Base-by-base conservation (phyloP, 2,329 filamentous ascomycete species). In the Talaromyces sp. region DNA sequence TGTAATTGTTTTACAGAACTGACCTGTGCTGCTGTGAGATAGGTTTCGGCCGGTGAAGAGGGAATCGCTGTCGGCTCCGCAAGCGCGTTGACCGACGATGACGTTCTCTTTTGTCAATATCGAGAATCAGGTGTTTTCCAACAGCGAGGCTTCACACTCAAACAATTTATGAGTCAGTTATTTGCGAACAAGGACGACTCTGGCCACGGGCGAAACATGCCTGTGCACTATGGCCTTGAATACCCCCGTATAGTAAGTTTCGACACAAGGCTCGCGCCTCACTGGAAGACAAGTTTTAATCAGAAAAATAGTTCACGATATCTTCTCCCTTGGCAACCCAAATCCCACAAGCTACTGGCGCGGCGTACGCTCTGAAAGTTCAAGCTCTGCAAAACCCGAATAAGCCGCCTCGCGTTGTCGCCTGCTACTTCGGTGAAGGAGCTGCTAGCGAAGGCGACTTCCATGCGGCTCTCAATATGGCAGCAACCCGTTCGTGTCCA, bases 21-120 rank as follows among this genome's bases (percentile, higher is more conserved):
- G 22, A 39, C 30, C 15, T 9, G 28, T 28, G 9, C n/a, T 15
- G 4, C 8, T n/a, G 30, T 17, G 39, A 22, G 13, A 47, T 57
- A 84, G 82, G 82, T 88, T 44, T 93, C 90, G 42, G 91, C 92
- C 0, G 93, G 93, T 62, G 93, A 97, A 79, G 95, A 99, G 81
- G 95, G 93, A 36, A 92, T 96, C 58, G 91, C 91, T 51, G 88
- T 99, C 2, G 95, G 92, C 1, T 93, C 90, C 1, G 91, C 93
- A 0, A 92, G 91, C 27, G 92, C 91, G 13, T 77, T 99, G 63
- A 82, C 86, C n/a, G 85, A 84, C n/a, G 84, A 89, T 57, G 95
- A 99, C 74, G 91, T 96, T 5, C 85, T 97, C 53, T 98, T 96
- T 73, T 91, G 90, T 63, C 95, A 99, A 74, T 99, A 99, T 73